Evolutionary conservation across 129 eudicot genomes (phyloP), one percentile per base, ranked within the genome.

Genomic region (Escallonia rubra): DNA sequence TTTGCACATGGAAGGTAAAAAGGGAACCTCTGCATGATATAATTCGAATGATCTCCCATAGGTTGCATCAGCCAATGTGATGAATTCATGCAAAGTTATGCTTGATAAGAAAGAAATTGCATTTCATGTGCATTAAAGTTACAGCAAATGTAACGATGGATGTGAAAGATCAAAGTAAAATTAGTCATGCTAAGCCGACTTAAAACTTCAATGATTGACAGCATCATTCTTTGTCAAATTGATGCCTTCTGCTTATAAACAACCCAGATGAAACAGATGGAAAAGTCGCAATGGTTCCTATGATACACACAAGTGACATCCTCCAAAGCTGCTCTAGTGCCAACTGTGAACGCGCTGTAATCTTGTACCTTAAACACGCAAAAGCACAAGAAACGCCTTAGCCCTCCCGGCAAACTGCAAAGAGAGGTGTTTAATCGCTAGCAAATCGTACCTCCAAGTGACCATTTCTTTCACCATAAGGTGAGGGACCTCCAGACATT

Each of bases 21-120:
- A 55, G 11, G 43, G 71, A 76, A 14, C 43, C 15, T 63, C 34
- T 38, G 44, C 57, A 51, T 76, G 75, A 56, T 67, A 64, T 53
- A 45, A 41, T 6, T 59, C 9, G 8, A 16, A 48, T 5, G 6
- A 15, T 13, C 15, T 3, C 41, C n/a, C 41, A 41, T 49, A 48
- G 10, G 16, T 46, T 10, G 7, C 55, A 16, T 64, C 11, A 16
- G 23, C 42, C 15, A n/a, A 45, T 64, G 34, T 16, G 9, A 15
- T n/a, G 42, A 13, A 46, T 64, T 63, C 67, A 45, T 44, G 41
- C 4, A 44, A 3, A 44, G 7, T 7, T n/a, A 7, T 71, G 62
- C 61, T 39, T 41, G 52, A 42, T 34, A 23, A 71, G 23, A 8
- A 61, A 16, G 23, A 41, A 62, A 44, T 10, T 62, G 43, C 38